Evolutionary conservation across 2,329 filamentous ascomycete genomes (phyloP), one percentile per base, ranked within the genome.

Genomic region (Corniculantispora saksenae): DNA sequence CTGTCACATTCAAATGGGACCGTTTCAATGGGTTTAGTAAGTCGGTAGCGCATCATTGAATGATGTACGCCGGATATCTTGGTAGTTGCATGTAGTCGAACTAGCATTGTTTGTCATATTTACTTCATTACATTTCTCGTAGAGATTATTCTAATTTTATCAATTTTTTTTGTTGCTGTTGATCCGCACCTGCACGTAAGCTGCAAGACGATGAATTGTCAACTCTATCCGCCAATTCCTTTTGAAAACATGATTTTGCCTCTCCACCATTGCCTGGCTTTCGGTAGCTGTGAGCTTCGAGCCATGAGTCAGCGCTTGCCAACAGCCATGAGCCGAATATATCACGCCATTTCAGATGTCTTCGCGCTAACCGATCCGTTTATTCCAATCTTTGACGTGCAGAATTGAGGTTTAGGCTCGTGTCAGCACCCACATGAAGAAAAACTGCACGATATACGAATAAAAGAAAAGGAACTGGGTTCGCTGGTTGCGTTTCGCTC

Each of bases 391-490:
- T 32, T 10, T 10, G 32, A 32, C 29, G 32, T 12, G 25, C n/a
- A 21, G 23, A 13, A 3, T 21, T 4, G 6, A n/a, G 6, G 13
- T 19, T 74, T 67, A 85, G 32, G 79, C 77, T 66, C 81, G 77
- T 66, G 81, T 86, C 66, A 88, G 78, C 69, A 87, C 78, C 89
- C 94, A 95, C 94, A 98, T 99, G 78, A 98, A 97, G 64, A 94
- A 82, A 70, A 98, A 86, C 81, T 99, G 95, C 64, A 98, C 90
- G 63, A 96, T 83, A 78, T 98, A 99, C 53, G 94, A 94, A 80
- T 99, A 97, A 70, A 94, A 84, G 78, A 97, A 97, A 70, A 97
- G 83, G 74, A 97, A 97, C 78, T 97, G 93, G 1, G 93, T 97
- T 68, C 94, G 85, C 75, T 93, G 89, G 78, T 91, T 95, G 74